phyloP scores from a whole-genome alignment of 2,329 filamentous ascomycete species.

The Chaetoscypha palmicola region DNA sequence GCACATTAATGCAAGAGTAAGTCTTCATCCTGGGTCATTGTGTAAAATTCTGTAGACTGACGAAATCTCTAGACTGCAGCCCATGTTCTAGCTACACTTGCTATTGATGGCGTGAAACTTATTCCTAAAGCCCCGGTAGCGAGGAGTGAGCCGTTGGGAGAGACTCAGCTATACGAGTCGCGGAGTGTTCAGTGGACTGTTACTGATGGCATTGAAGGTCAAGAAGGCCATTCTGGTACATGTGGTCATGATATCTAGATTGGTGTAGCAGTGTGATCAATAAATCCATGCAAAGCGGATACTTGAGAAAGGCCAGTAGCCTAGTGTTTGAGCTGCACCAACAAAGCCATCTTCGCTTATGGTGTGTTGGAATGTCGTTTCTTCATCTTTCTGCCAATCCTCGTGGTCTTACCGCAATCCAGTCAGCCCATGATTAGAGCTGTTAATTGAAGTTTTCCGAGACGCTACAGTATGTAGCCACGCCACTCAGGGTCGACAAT shows the following conservation, averaged over 20 bases:
- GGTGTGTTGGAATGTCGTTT: no score
- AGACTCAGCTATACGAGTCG: constrained; percentile 4
- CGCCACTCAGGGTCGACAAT: no score
- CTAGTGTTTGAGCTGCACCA: no score
- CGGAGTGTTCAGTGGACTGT: constrained; percentile 8
- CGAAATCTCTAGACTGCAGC: constrained; percentile 7
- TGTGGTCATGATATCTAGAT: constrained; percentile 9
- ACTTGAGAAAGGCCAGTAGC: no score
- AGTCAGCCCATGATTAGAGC: no score
- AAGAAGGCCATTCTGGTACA: constrained; percentile 5
- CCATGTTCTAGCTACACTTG: constrained; percentile 10
- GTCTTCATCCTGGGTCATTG: neutral
- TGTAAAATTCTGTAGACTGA: no score
- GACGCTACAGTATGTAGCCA: no score
- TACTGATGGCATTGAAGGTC: constrained; percentile 1
- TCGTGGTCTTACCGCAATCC: no score
- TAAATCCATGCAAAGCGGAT: neutral
- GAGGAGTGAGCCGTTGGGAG: constrained; percentile 4
- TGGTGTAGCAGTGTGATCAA: no score
- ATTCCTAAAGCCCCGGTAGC: constrained; percentile 5
- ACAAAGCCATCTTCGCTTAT: no score
- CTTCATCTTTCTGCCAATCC: no score
- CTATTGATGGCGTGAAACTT: constrained; percentile 9
- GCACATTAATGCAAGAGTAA: constrained; percentile 13
- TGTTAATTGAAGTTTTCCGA: no score